Base-by-base conservation (phyloP, 2,329 filamentous ascomycete species). In the Aspergillus arachidicola region DNA sequence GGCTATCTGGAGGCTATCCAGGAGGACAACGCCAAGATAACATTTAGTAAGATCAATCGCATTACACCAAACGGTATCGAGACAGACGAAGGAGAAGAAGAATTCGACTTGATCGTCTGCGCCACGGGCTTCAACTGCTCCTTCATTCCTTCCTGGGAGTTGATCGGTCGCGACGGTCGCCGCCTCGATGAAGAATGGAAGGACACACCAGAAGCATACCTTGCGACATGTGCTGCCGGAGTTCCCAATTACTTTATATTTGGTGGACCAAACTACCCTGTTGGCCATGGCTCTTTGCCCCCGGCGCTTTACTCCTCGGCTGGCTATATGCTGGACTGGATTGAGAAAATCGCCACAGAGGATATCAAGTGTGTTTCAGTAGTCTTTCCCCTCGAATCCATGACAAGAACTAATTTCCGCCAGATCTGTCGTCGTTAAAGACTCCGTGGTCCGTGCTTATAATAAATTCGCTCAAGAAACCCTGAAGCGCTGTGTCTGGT, bases 51-150 rank as follows among this genome's bases (percentile, higher is more conserved):
- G 1, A 73, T 77, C 38, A 67, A 71, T 0, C 48, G 56, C 4
- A 62, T 75, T 26, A 74, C 69, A 0, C 45, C 61, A 4, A 59
- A 30, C 1, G 73, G 73, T 2, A 68, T 74, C 16, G 54, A 60
- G 6, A 70, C 68, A 2, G 30, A 50, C n/a, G 55, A 68, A 26
- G 70, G 68, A 0, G 53, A 62, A 6, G 65, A 69, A 21, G 65
- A 74, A 41, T 66, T 74, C 34, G 74, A 77, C 43, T 51, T 75
- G 2, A 72, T 74, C 56, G 62, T 80, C 51, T 80, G 77, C 64
- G 77, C 78, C 9, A 82, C 79, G 0, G 80, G 80, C 0, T 82
- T 80, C 63, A 72, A 81, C 62, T 75, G 77, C 10, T 73, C 72
- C 11, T 80, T 76, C 41, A 68, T 69, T 1, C 80, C 79, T 3